These are phyloP conservation scores for Crithidia thermophila DNA, from an alignment of 208 protist genomes.

Conservation along the genomic window DNA sequence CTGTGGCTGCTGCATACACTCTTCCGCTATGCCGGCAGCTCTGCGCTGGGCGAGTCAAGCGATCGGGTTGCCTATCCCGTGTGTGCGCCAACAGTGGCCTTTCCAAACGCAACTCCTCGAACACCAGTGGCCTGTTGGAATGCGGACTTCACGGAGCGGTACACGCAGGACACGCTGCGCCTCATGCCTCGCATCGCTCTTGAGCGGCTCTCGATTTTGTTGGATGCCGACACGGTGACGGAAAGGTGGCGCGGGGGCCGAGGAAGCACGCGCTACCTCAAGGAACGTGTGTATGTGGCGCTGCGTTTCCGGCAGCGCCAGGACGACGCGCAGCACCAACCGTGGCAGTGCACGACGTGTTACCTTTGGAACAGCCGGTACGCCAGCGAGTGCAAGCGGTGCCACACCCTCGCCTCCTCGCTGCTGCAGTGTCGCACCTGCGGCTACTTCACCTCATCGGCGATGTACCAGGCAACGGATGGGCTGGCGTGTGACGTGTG, in stretches of 20 bases:
- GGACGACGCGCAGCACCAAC: constrained; percentile 36
- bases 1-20: constrained; percentile 9
- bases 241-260: too few species aligned
- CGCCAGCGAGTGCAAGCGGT: constrained; percentile 46
- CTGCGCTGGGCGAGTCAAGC: too few species aligned
- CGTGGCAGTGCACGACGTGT: constrained; percentile 70
- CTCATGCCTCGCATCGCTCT: constrained; percentile 36
- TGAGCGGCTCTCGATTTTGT: constrained; percentile 24
- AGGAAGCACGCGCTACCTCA: too few species aligned
- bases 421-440: constrained; percentile 63
- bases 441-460: constrained; percentile 48
- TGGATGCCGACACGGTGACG: neutral
- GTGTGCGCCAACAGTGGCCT: constrained; percentile 7
- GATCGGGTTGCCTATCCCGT: constrained; percentile 18
- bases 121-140: constrained; percentile 4
- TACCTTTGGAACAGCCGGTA: constrained; percentile 60
- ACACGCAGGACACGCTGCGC: constrained; percentile 25
- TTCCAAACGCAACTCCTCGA: neutral
- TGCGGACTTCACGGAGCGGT: constrained; percentile 31
- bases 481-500: constrained; percentile 29
- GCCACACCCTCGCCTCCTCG: constrained; percentile 40
- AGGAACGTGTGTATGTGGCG: constrained; percentile 4
- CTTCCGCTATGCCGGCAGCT: constrained; percentile 1
- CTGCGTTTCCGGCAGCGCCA: constrained; percentile 2
- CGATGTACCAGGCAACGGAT: constrained; percentile 4